These are phyloP conservation scores for Cyberlindnera nakhonratchasimensis DNA, from an alignment of 805 yeast species.

Conservation along the genomic window DNA sequence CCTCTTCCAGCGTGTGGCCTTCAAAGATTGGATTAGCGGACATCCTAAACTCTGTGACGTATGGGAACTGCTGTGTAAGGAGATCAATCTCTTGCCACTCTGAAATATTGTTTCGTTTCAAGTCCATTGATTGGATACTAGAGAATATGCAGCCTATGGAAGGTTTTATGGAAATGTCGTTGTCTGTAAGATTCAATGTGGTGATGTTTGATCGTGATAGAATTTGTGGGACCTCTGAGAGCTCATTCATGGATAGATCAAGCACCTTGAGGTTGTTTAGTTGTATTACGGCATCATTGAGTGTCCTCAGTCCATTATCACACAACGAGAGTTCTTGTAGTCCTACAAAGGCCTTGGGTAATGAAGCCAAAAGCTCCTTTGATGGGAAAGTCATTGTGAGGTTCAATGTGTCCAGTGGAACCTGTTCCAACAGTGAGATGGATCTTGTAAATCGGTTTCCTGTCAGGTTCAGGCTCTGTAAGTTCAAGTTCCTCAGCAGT, in stretches of 20 bases:
- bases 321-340: slow-evolving; percentile 30
- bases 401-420: slow-evolving; percentile 19
- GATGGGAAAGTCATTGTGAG: slow-evolving; percentile 23
- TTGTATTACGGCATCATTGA: slow-evolving; percentile 5
- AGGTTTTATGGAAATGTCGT: slow-evolving; percentile 27
- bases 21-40: slow-evolving; percentile 49
- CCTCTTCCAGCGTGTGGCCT: slow-evolving; percentile 22
- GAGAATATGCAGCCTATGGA: slow-evolving; percentile 18
- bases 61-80: slow-evolving; percentile 37
- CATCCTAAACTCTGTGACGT: slow-evolving; percentile 44
- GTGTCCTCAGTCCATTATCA: slow-evolving; percentile 22
- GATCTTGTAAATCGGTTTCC: slow-evolving; percentile 43
- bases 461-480: slow-evolving; percentile 47
- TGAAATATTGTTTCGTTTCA: slow-evolving; percentile 47
- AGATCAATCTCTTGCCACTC: slow-evolving; percentile 50
- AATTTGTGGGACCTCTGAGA: slow-evolving; percentile 15
- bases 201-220: slow-evolving; percentile 7
- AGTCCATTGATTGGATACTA: slow-evolving; percentile 38
- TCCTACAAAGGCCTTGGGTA: slow-evolving; percentile 34
- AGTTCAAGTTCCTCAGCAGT: slow-evolving; percentile 33
- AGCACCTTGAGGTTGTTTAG: slow-evolving; percentile 6
- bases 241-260: slow-evolving; percentile 12
- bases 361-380: slow-evolving; percentile 2
- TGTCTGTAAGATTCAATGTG: slow-evolving; percentile 15
- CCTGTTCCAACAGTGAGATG: background rate